Evolutionary conservation across 2,329 filamentous ascomycete species (phyloP), one percentile per base, ranked within the genome.

Genomic region (Claviceps africana): DNA sequence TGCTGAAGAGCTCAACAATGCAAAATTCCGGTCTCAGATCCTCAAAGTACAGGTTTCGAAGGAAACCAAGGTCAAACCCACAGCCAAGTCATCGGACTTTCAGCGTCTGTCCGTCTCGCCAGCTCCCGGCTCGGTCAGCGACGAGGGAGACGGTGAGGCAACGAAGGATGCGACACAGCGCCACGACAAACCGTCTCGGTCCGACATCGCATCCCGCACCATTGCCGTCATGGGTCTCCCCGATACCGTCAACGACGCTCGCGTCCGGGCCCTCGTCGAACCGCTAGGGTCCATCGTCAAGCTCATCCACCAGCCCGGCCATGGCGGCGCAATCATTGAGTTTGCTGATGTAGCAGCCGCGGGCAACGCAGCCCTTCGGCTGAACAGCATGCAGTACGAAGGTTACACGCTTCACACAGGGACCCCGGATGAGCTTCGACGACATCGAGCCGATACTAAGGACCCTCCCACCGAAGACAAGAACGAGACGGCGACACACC

Each of bases 171-270:
- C 13, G 47, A 31, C n/a, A 50, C 28, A 53, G 40, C 54, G 53
- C 15, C 48, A 49, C 22, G 42, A 58, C 44, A 62, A 62, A 13
- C 71, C 74, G 19, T 72, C 74, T 1, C 66, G 70, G 8, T 65
- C 65, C 6, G 75, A 81, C 17, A 76, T 79, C 21, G 67, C 73
- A 31, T 79, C 82, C 48, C 82, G 88, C 50, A 93, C 87, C 1
- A 76, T 97, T 48, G 85, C 84, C 10, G 72, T 98, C 30, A 79
- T 96, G 68, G 85, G 90, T 56, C 73, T 98, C 1, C 88, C 93
- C 0, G 93, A 97, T 62, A 97, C 90, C 0, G 81, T 97, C 61
- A 96, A 94, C 57, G 88, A 95, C 61, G 81, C 86, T 1, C 87
- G 90, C 31, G 80, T 98, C 51, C 80, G 80, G 45, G 76, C 82